These are phyloP conservation scores for Pseudevernia furfuracea DNA, from an alignment of 495 filamentous ascomycete genomes.

Conservation along the genomic window DNA sequence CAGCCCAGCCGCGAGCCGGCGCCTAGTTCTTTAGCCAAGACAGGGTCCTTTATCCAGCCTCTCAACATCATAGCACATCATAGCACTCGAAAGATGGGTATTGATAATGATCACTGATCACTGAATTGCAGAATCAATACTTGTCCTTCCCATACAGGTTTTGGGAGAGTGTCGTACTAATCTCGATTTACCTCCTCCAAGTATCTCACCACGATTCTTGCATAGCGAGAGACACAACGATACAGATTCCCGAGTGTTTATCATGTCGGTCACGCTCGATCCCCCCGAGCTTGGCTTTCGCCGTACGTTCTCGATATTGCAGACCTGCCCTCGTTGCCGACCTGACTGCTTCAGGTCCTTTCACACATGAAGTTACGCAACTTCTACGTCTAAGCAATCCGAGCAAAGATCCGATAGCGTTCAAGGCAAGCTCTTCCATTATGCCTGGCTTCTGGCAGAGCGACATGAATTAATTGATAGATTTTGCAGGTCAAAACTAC, in stretches of 20 bases:
- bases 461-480: slow-evolving; percentile 3
- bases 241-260: slow-evolving; percentile 22
- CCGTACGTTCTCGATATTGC: slow-evolving; percentile 49
- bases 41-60: not conserved
- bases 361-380: slow-evolving; percentile 85
- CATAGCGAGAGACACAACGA: not conserved
- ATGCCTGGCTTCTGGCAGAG: not conserved
- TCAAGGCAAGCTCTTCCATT: slow-evolving; percentile 63
- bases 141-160: too few species aligned
- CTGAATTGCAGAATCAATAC: not conserved
- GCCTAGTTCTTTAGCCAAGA: not conserved
- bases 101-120: too few species aligned
- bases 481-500: slow-evolving; percentile 86
- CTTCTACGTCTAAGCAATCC: slow-evolving; percentile 71
- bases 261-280: slow-evolving; percentile 90
- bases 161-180: not conserved
- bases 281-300: slow-evolving; percentile 88
- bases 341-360: slow-evolving; percentile 62
- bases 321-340: slow-evolving; percentile 9
- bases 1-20: not conserved
- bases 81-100: too few species aligned
- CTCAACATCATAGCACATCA: not conserved
- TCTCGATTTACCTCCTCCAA: not conserved
- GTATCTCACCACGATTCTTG: not conserved
- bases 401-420: slow-evolving; percentile 72